Base-by-base conservation (phyloP, 805 yeast genomes). In the Babjeviella inositovora region DNA sequence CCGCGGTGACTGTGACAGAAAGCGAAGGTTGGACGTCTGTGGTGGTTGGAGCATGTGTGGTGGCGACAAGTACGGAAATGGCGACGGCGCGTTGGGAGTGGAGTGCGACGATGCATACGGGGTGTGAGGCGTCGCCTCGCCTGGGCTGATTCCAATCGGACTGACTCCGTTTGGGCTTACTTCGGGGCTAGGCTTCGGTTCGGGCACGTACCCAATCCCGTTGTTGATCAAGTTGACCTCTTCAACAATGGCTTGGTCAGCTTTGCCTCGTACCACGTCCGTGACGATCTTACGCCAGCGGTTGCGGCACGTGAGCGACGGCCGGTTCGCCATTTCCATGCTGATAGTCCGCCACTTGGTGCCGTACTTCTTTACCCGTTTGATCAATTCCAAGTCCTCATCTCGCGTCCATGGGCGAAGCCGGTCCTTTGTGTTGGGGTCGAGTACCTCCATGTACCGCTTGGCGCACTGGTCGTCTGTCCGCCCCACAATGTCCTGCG, bases 381-480 rank as follows among this genome's bases (percentile, higher is more conserved):
- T 56, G n/a, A 82, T 67, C 25, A 85, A 50, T 28, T 51, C 46
- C 18, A 76, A 45, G 41, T 85, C 96, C 42, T 85, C 95, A 7
- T 68, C 79, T 14, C 58, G 37, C 2, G 68, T 53, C 97, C 97
- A 85, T 3, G 75, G 71, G 34, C 81, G 61, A 21, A 82, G 53
- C 26, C 95, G 50, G 33, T 76, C 82, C 29, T 70, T 69, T 7
- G 84, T 76, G 14, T 54, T 58, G 5, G 96, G 95, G 35, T 81
- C 90, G 28, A 85, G 45, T 2, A 82, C 94, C 38, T 85, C 96
- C 9, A 73, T 69, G 42, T 80, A 85, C 36, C 96, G 53, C 39
- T 85, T 85, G 2, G 93, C 80, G 53, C 97, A 85, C 50, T 85
- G 96, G 45, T 84, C 95, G 38, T 84, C 94, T 1, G 93, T 85